A percentile compares a stretch with the other conserved stretches of the same genome.
Conservation (phyloP, 768 basidiomycete species). For the Xanthoconium purpureum region DNA sequence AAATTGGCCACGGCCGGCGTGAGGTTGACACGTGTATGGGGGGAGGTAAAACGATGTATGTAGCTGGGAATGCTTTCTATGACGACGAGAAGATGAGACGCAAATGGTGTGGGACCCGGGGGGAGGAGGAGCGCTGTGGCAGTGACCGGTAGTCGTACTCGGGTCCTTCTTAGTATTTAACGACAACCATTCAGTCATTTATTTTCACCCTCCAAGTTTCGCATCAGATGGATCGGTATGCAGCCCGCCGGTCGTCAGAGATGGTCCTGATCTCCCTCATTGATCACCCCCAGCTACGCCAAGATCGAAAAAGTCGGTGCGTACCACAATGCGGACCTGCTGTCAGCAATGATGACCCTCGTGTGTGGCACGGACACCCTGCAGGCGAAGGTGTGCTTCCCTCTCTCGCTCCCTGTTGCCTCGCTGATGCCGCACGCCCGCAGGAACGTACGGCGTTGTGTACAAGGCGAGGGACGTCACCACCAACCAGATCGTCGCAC, state of each 20-base stretch:
- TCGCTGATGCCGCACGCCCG: slow-evolving; percentile 6
- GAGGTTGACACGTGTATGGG: slow-evolving; percentile 13
- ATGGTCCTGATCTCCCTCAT: slow-evolving; percentile 15
- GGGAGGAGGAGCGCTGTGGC: slow-evolving; percentile 3
- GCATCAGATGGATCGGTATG: slow-evolving; percentile 35
- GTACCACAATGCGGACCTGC: slow-evolving; percentile 35
- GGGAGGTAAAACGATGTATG: not conserved
- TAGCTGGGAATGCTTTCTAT: slow-evolving; percentile 16
- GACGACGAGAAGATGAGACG: slow-evolving; percentile 16
- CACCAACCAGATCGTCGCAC: slow-evolving; percentile 82
- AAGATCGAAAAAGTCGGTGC: slow-evolving; percentile 98
- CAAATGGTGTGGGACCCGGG: not conserved
- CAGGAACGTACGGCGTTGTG: slow-evolving; percentile 97
- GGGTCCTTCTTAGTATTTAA: slow-evolving; percentile 15
- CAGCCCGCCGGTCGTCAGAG: slow-evolving; percentile 4
- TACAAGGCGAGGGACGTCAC: slow-evolving; percentile 90
- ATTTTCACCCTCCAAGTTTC: not conserved
- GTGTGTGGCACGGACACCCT: slow-evolving; percentile 17
- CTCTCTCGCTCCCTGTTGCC: not conserved
- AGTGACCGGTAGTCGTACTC: slow-evolving; percentile 7
- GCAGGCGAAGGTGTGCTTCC: slow-evolving; percentile 42
- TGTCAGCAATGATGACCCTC: slow-evolving; percentile 12
- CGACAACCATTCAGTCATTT: slow-evolving; percentile 9
- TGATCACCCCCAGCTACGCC: slow-evolving; percentile 63
- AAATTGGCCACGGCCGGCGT: slow-evolving; percentile 73